Conservation (phyloP, 345 rosid genomes). For the Rhodamnia rubescens region DNA sequence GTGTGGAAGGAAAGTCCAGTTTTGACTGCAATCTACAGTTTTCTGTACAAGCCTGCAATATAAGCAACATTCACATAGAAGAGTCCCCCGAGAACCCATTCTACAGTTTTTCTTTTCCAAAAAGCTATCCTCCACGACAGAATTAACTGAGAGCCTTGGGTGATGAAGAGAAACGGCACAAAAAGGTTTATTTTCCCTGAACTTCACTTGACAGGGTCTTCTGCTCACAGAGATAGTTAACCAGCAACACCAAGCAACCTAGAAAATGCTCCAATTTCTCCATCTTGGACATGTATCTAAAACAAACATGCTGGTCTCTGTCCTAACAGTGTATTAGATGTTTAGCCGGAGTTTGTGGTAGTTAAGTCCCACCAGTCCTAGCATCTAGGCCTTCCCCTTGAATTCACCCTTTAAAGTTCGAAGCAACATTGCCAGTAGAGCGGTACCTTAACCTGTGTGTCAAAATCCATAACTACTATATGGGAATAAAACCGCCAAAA, state of each 20-base stretch:
- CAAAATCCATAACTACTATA: background rate
- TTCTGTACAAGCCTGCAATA: background rate
- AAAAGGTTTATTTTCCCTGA: background rate
- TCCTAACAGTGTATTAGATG: background rate
- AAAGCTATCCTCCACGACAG: background rate
- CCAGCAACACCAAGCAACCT: background rate
- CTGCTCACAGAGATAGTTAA: background rate
- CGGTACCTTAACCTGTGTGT: background rate
- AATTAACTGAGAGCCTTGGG: background rate
- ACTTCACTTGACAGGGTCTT: background rate
- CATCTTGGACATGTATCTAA: background rate
- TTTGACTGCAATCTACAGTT: background rate
- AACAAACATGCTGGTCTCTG: background rate
- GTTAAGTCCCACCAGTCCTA: background rate
- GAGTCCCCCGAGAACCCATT: background rate
- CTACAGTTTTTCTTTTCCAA: background rate
- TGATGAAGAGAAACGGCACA: background rate
- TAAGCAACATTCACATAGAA: background rate
- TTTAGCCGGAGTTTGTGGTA: background rate
- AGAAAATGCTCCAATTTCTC: background rate
- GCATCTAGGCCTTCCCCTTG: background rate
- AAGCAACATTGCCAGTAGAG: background rate
- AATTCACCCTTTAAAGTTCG: background rate
- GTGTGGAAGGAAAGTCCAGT: background rate
- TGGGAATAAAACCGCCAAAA: background rate